phyloP scores from a whole-genome alignment of 73 alveolate species.

The Tetrahymena thermophila region DNA sequence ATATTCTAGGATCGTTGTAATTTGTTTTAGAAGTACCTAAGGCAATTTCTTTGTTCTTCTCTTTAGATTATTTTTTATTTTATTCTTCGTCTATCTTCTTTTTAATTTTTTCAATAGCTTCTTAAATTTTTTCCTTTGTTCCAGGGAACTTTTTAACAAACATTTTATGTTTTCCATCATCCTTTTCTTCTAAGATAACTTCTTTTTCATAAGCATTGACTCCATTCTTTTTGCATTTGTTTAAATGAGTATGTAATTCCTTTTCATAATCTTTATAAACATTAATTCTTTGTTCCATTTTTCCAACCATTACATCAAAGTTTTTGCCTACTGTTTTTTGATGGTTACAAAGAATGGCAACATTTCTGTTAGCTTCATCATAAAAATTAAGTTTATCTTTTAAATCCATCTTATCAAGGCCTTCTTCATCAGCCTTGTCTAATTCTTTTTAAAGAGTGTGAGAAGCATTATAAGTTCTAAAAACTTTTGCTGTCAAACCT shows the following conservation, averaged over 20 bases:
- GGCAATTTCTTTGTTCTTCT: conserved; percentile 91
- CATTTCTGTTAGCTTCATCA: conserved; percentile 94
- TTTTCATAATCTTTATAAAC: conserved; percentile 57
- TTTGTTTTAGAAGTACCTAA: conserved; percentile 96
- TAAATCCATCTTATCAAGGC: conserved; percentile 39
- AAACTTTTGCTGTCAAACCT: conserved; percentile 97
- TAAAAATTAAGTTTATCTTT: conserved; percentile 75
- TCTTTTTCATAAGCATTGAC: conserved; percentile 46
- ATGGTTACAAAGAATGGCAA: conserved; percentile 97
- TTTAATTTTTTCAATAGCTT: conserved; percentile 49
- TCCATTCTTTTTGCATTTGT: conserved; percentile 51
- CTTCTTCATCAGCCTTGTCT: conserved; percentile 2
- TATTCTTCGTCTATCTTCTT: conserved; percentile 50
- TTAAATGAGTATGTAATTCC: conserved; percentile 56
- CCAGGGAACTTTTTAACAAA: conserved; percentile 69
- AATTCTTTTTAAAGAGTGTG: conserved; percentile 76
- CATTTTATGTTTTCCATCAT: conserved; percentile 31
- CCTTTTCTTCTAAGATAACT: conserved; percentile 48
- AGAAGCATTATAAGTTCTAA: conserved; percentile 98
- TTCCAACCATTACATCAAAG: conserved; percentile 74
- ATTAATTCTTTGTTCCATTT: conserved; percentile 60
- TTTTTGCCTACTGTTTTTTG: conserved; percentile 87
- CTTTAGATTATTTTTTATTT: conserved; percentile 45
- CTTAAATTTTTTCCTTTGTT: conserved; percentile 52
- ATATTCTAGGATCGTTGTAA: conserved; percentile 98